Conservation (phyloP, 1,139 yeast genomes). For the Nakaseomyces glabratus region DNA sequence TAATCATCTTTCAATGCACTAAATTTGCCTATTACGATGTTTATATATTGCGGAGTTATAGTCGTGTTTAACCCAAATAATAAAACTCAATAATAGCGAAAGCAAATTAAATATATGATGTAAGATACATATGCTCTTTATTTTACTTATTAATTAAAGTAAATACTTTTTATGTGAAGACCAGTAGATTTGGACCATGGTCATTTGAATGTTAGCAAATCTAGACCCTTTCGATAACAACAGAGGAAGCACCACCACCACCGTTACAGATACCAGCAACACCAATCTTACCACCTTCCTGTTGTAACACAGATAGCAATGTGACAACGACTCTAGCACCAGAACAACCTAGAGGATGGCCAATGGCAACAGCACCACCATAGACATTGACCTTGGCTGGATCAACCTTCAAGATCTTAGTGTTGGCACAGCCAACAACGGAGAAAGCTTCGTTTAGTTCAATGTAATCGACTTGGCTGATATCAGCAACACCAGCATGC, state of each 20-base stretch:
- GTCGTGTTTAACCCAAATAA: too few relatives aligned
- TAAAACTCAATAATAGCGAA: background rate
- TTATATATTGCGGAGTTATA: too few relatives aligned
- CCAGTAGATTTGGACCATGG: background rate
- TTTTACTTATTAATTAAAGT: background rate
- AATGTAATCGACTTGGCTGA: constrained; percentile 47
- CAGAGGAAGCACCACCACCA: constrained; percentile 96
- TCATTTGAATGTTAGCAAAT: constrained; percentile 7
- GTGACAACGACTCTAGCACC: constrained; percentile 95
- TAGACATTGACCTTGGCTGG: constrained; percentile 74
- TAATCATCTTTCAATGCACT: too few relatives aligned
- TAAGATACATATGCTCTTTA: constrained; percentile 7
- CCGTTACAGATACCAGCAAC: constrained; percentile 96
- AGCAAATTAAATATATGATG: constrained; percentile 1
- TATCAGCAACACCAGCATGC: constrained; percentile 56
- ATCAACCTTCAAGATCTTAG: constrained; percentile 60
- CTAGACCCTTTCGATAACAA: constrained; percentile 54
- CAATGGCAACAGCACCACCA: constrained; percentile 97
- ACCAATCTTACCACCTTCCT: constrained; percentile 83
- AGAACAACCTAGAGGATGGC: constrained; percentile 93
- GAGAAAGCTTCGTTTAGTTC: constrained; percentile 97
- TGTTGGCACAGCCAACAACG: constrained; percentile 88
- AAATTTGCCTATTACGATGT: too few relatives aligned
- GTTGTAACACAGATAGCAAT: constrained; percentile 61
- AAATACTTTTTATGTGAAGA: background rate